Evolutionary conservation across 306 rosid genomes (phyloP).

Genomic region (Cucumis sativus): Cucumber_9930_V3 NC_026657.2:29571001-29571500

Average conservation of each 20-base stretch:
- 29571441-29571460: background rate
- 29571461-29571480: background rate
- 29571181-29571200: background rate
- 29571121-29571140: background rate
- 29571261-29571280: background rate
- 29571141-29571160: no score
- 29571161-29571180: no score
- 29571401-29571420: background rate
- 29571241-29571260: background rate
- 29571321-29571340: no score
- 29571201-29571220: background rate
- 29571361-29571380: background rate
- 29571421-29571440: slow-evolving; percentile 7
- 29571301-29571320: no score
- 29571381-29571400: background rate
- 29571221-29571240: background rate
- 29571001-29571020: no score
- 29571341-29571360: background rate
- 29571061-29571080: no score
- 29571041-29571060: no score
- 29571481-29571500: background rate
- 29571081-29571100: no score
- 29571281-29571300: background rate
- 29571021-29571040: no score
- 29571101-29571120: background rate